A percentile compares a stretch with the other conserved stretches of the same genome.
Evolutionary conservation across 345 rosid genomes (phyloP).

Genomic region (Camelina hispida): DNA sequence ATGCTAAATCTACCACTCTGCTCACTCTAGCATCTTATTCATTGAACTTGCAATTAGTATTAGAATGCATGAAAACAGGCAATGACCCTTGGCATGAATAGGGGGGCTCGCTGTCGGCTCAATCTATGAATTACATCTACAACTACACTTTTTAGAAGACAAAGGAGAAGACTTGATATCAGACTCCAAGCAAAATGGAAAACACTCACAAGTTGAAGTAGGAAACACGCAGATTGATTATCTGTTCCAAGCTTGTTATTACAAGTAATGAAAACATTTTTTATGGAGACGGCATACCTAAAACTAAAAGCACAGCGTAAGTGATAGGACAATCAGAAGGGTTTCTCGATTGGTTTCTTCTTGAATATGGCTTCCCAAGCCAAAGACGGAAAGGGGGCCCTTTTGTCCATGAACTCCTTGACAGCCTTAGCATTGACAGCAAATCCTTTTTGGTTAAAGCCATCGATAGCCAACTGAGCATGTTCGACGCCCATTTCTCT

Average conservation of each 20-base stretch:
- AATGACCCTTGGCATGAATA: conserved; percentile 3
- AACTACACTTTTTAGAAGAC: neutral
- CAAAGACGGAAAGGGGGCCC: conserved; percentile 59
- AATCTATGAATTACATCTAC: conserved; percentile 10
- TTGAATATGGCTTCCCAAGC: conserved; percentile 81
- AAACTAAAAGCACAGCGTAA: conserved; percentile 20
- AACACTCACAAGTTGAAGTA: conserved; percentile 6
- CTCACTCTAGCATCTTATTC: neutral
- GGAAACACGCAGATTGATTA: conserved; percentile 16
- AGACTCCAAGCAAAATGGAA: conserved; percentile 19
- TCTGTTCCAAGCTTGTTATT: conserved; percentile 14
- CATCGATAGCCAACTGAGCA: conserved; percentile 51
- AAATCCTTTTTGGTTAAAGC: conserved; percentile 67
- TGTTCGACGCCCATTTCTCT: conserved; percentile 67
- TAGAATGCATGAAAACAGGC: conserved; percentile 12
- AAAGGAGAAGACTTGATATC: neutral
- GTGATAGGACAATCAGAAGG: conserved; percentile 35
- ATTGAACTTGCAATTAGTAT: neutral
- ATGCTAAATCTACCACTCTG: conserved; percentile 1
- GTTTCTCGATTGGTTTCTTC: conserved; percentile 52
- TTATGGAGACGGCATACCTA: neutral
- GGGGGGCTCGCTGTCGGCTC: neutral
- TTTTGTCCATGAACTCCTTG: conserved; percentile 78
- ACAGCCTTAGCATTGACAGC: conserved; percentile 67
- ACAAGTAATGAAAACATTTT: conserved; percentile 24